Evolutionary conservation across 2,329 filamentous ascomycete species (phyloP), one percentile per base, ranked within the genome.

Genomic region (Zymoseptoria passerinii): DNA sequence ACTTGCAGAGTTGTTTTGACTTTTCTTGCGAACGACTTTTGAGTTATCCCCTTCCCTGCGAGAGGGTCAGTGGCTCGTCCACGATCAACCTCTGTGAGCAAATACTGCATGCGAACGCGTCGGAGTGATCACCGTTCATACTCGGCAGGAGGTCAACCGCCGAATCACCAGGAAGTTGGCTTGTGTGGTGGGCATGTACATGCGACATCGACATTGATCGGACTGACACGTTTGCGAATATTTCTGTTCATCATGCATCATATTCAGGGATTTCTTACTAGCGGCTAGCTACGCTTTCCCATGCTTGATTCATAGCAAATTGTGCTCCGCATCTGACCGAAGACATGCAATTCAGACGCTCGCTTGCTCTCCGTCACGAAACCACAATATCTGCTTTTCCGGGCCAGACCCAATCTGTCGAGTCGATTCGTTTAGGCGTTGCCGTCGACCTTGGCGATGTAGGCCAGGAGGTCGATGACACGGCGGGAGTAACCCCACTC

Each of bases 401-500:
- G 48, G 52, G 19, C 50, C 48, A 44, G 40, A 49, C 57, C 55
- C 29, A 27, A 44, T 44, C 4, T 44, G 10, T n/a, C 10, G 35
- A 16, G n/a, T 44, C 35, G 35, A 44, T 44, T 44, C 35, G 35
- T 61, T 66, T 67, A 71, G 53, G 66, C 64, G 58, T 65, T 65
- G 53, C 72, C 72, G 57, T 74, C 72, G 55, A 71, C 67, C 71
- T 74, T 74, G 69, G 72, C 72, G 58, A 74, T 73, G 70, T 72
- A 72, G 62, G 67, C 65, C 58, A 80, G 64, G 61, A 80, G 77
- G 71, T 80, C 78, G 64, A 80, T 74, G 61, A 80, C 78, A 76
- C 78, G 94, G 82, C 92, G 92, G 78, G 89, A 95, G 88, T 99
- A 97, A 74, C 92, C 94, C 91, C 92, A 96, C 86, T 97, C 92